phyloP scores from a whole-genome alignment of 2,329 filamentous ascomycete species.

The Pseudogymnoascus sp. region DNA sequence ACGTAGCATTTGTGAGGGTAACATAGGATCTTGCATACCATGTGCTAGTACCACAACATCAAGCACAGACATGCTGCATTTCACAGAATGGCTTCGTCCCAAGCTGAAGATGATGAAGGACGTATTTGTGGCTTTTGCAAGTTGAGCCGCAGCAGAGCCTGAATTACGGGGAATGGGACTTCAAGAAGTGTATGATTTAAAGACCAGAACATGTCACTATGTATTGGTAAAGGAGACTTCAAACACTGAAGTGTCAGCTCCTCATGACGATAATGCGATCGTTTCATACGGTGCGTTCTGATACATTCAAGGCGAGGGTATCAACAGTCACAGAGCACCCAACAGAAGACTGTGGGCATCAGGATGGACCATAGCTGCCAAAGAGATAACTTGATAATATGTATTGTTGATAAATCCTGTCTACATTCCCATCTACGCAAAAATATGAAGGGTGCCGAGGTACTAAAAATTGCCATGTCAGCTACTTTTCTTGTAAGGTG shows the following conservation, averaged over 20 bases:
- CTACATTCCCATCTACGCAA: conserved; percentile 34
- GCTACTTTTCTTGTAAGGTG: conserved; percentile 5
- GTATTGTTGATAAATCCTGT: conserved; percentile 5
- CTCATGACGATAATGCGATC: background rate
- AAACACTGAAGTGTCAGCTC: background rate
- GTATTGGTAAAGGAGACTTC: background rate
- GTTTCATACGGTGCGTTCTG: background rate
- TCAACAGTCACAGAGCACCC: background rate
- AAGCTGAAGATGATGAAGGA: background rate
- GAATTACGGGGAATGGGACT: background rate
- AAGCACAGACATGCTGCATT: background rate
- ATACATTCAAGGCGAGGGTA: background rate
- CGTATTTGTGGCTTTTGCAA: background rate
- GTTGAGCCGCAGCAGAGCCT: background rate
- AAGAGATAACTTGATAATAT: background rate
- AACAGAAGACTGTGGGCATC: too few relatives aligned
- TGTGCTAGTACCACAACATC: background rate
- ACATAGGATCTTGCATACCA: conserved; percentile 17
- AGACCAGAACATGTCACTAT: background rate
- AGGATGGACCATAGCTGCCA: background rate
- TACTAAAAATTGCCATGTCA: conserved; percentile 27
- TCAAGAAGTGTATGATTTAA: background rate
- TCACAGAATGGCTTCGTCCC: background rate
- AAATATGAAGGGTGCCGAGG: conserved; percentile 45
- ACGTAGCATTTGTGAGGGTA: conserved; percentile 26